Percentiles rank a stretch among this genome's conserved stretches.
Conservation (phyloP, 371 early-diverging fungal genomes). For the Apophysomyces elegans region DNA sequence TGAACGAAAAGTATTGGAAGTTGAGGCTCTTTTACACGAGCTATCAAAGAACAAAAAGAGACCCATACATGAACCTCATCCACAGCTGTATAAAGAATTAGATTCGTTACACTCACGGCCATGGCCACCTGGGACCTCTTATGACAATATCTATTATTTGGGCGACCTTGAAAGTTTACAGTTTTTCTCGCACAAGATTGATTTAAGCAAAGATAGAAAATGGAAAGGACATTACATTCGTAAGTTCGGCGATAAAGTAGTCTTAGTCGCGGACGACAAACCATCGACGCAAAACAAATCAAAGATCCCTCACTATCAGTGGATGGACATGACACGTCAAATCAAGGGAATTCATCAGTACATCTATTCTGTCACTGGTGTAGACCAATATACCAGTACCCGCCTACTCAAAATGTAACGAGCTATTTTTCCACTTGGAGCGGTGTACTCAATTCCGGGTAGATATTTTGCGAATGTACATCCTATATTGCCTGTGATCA, state of each 20-base stretch:
- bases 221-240: conserved; percentile 44
- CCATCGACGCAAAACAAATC: conserved; percentile 5
- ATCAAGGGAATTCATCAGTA: conserved; percentile 34
- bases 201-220: conserved; percentile 24
- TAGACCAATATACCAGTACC: conserved; percentile 44
- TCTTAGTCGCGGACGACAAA: conserved; percentile 34
- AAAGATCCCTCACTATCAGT: conserved; percentile 14
- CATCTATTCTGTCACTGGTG: conserved; percentile 41
- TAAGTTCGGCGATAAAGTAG: conserved; percentile 44
- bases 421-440: neutral
- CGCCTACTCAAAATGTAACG: conserved; percentile 45
- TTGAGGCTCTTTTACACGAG: conserved; percentile 27
- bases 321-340: conserved; percentile 12
- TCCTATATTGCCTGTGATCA: conserved; percentile 49
- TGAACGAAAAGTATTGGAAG: conserved; percentile 37
- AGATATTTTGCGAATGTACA: conserved; percentile 55
- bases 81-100: conserved; percentile 10
- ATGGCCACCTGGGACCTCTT: conserved; percentile 21
- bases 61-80: conserved; percentile 3
- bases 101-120: conserved; percentile 20
- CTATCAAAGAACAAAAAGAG: conserved; percentile 10
- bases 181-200: conserved; percentile 48
- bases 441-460: neutral
- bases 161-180: conserved; percentile 50
- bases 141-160: conserved; percentile 42